These are phyloP conservation scores for Cladosporium sp. DNA, from an alignment of 2,329 filamentous ascomycete species.

Conservation along the genomic window DNA sequence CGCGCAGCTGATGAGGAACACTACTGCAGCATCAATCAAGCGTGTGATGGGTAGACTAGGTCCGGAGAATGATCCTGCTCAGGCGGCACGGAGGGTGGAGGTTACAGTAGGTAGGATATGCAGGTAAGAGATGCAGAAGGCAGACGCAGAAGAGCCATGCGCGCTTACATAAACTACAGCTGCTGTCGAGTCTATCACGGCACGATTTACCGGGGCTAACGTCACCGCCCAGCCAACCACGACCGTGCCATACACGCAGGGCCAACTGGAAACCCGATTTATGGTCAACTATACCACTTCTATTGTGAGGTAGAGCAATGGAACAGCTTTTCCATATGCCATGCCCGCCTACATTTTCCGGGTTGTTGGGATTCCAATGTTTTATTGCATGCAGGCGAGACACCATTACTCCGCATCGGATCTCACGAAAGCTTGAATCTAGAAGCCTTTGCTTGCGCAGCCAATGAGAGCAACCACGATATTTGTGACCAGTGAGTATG, in stretches of 20 bases:
- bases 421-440: neutral
- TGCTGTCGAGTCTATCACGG: neutral
- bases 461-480: slow-evolving; percentile 1
- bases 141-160: slow-evolving; percentile 1
- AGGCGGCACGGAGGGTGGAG: neutral
- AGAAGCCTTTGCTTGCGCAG: neutral
- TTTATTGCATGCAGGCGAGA: neutral
- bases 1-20: neutral
- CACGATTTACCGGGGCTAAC: neutral
- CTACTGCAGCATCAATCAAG: neutral
- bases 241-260: too few species aligned
- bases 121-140: neutral
- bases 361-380: too few species aligned
- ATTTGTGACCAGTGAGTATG: neutral
- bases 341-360: too few species aligned
- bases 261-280: too few species aligned
- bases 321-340: too few species aligned
- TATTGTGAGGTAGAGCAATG: too few species aligned
- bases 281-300: too few species aligned
- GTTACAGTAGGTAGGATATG: neutral
- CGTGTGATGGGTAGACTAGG: neutral
- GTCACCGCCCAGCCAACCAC: neutral
- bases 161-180: neutral
- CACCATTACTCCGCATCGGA: slow-evolving; percentile 7
- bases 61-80: neutral